Evolutionary conservation across 345 rosid species (phyloP).

Genomic region (Theobroma cacao): DNA sequence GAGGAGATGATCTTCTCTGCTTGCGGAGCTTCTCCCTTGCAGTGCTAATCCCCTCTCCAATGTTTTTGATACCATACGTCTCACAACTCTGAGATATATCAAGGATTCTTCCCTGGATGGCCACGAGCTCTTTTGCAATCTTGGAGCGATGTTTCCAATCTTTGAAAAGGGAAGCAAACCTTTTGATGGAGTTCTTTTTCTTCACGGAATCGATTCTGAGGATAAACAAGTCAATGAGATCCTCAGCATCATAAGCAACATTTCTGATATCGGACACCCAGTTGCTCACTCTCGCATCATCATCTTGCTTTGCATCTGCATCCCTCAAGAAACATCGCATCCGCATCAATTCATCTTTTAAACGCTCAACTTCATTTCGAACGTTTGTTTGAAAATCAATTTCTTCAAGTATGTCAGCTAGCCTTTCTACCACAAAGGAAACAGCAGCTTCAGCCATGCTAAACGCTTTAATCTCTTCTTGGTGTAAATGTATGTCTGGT

Average conservation of each 20-base stretch:
- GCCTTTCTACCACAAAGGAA: constrained; percentile 17
- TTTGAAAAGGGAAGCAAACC: neutral
- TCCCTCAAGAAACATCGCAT: constrained; percentile 33
- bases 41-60: constrained; percentile 14
- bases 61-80: constrained; percentile 16
- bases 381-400: constrained; percentile 16
- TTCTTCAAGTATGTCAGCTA: constrained; percentile 10
- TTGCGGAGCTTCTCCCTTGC: constrained; percentile 18
- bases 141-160: constrained; percentile 14
- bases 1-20: constrained; percentile 26
- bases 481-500: neutral
- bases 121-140: constrained; percentile 5
- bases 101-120: constrained; percentile 14
- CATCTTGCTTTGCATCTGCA: constrained; percentile 25
- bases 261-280: constrained; percentile 33
- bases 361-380: constrained; percentile 6
- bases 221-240: constrained; percentile 24
- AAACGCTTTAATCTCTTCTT: neutral
- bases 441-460: constrained; percentile 30
- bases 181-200: constrained; percentile 13
- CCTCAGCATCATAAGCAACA: constrained; percentile 26
- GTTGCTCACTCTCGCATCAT: constrained; percentile 19
- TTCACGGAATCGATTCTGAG: neutral
- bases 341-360: constrained; percentile 26
- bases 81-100: constrained; percentile 23